Percentiles rank a stretch among this genome's conserved stretches.
Conservation (phyloP, 495 filamentous ascomycete species). For the Xylaria intraflava region DNA sequence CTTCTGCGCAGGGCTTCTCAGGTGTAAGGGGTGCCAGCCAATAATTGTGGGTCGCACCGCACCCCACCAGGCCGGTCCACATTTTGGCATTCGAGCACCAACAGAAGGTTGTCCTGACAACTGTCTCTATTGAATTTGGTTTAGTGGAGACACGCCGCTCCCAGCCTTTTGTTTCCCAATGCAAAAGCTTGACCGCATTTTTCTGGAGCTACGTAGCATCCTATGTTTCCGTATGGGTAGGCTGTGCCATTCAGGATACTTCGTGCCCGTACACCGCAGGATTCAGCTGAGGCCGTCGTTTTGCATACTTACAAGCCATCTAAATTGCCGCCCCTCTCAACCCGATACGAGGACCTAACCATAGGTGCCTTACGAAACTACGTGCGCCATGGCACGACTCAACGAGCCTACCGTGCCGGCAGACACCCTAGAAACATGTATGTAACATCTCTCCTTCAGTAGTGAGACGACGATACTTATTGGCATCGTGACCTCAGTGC, state of each 20-base stretch:
- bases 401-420: conserved; percentile 68
- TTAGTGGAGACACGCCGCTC: conserved; percentile 8
- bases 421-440: conserved; percentile 77
- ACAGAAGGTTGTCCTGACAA: conserved; percentile 7
- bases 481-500: conserved; percentile 49
- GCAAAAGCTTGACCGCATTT: conserved; percentile 1
- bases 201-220: background rate
- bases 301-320: conserved; percentile 13
- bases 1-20: no score
- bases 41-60: background rate
- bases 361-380: conserved; percentile 22
- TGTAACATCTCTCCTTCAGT: conserved; percentile 30
- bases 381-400: conserved; percentile 72
- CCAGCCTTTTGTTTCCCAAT: background rate
- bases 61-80: background rate
- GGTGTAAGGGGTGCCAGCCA: no score
- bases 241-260: background rate
- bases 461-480: background rate
- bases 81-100: background rate
- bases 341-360: conserved; percentile 9
- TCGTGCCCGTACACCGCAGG: background rate
- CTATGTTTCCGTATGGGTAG: background rate
- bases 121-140: background rate
- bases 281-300: background rate
- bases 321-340: conserved; percentile 5